Evolutionary conservation across 176 grass and related monocot genomes (phyloP).

Genomic region (Pontederia crassipes): DNA sequence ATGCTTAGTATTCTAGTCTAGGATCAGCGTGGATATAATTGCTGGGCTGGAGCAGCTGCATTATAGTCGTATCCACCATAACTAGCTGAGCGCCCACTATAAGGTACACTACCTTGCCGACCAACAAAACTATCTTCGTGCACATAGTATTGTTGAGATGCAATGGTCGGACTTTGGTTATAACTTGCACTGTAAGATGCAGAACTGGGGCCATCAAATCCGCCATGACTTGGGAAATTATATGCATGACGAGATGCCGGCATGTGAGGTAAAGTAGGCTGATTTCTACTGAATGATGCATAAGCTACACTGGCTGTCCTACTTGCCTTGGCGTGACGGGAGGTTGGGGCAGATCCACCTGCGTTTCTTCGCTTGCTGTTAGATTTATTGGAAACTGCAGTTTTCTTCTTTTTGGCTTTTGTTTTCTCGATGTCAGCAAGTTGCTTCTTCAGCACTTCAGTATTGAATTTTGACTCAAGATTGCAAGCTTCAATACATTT

Average conservation of each 20-base stretch:
- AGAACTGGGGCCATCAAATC: conserved; percentile 8
- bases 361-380: background rate
- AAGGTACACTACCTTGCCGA: background rate
- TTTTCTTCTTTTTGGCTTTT: conserved; percentile 52
- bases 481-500: conserved; percentile 61
- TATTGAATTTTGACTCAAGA: conserved; percentile 42
- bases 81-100: conserved; percentile 3
- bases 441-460: conserved; percentile 35
- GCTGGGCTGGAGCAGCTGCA: background rate
- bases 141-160: conserved; percentile 11
- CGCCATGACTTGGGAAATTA: conserved; percentile 9
- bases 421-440: conserved; percentile 40
- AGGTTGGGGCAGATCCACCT: background rate
- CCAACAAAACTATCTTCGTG: background rate
- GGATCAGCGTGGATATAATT: background rate
- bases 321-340: conserved; percentile 8
- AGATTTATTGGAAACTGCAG: conserved; percentile 2
- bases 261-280: background rate
- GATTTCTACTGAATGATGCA: conserved; percentile 1
- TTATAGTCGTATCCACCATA: conserved; percentile 16
- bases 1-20: too few species aligned
- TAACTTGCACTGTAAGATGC: conserved; percentile 9
- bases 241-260: conserved; percentile 7
- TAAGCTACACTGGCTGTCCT: conserved; percentile 6
- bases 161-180: conserved; percentile 12